Evolutionary conservation across 2,329 filamentous ascomycete species (phyloP), one percentile per base, ranked within the genome.

Genomic region (Neonectria magnoliae): DNA sequence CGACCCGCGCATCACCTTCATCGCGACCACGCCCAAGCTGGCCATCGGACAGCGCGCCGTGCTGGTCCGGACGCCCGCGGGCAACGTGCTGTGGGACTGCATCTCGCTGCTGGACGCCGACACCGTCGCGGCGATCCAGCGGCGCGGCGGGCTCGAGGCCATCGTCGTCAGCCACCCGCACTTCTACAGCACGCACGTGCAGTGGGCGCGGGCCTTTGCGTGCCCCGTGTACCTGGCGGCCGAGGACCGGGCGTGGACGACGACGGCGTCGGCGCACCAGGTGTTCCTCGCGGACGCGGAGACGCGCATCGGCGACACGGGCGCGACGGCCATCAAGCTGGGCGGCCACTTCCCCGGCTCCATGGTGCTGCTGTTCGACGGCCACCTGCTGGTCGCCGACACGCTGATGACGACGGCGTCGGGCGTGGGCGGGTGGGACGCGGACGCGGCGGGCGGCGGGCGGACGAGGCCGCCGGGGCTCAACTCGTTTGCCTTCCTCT

Each of bases 261-360:
- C 80, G 18, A 76, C 82, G 66, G 63, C 81, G 60, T 82, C 77
- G n/a, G 68, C 67, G n/a, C 69, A 80, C 8, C 81, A 84, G 65
- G 80, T 80, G 4, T 82, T 87, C 67, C 79, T 91, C 52, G 73
- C 78, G 0, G 75, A 80, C 57, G 78, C 76, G 13, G 77, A 82
- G 47, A 76, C 84, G 9, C 76, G 81, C 50, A 72, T 86, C 56
- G 68, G 71, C 16, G 77, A 77, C 55, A 81, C 82, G 0, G 88
- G 86, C 0, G 83, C 90, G 4, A 85, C 81, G 33, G 88, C 87
- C 0, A 82, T 95, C 56, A 93, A 93, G 76, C 83, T 90, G 0
- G 92, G 92, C 0, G 93, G 93, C 0, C 93, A 97, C 80, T 96
- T 96, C 72, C 90, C 91, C 0, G 93, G 93, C 0, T 92, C 89